A percentile compares a stretch with the other conserved stretches of the same genome.
Evolutionary conservation across 345 rosid genomes (phyloP).

Genomic region (Populus pruinosa): DNA sequence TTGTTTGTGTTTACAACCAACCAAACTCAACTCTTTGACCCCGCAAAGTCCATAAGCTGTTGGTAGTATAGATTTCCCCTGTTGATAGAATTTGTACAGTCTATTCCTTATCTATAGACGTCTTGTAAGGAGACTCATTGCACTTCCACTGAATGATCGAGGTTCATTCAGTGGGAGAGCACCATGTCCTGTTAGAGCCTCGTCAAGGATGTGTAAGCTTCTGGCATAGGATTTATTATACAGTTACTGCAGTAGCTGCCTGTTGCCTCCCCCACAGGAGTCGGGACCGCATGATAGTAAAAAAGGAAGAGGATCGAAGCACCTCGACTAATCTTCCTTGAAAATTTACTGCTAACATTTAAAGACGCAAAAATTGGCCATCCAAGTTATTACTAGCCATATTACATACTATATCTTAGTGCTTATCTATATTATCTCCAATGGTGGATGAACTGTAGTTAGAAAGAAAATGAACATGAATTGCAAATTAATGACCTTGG

Average conservation of each 20-base stretch:
- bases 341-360: no score
- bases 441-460: no score
- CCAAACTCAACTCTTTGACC: background rate
- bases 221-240: background rate
- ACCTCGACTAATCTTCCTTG: background rate
- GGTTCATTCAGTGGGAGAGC: background rate
- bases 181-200: background rate
- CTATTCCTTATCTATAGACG: no score
- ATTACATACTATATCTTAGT: no score
- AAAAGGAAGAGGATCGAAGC: background rate
- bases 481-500: no score
- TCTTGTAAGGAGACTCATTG: background rate
- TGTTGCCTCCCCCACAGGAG: background rate
- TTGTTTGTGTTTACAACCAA: background rate
- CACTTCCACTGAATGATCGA: background rate
- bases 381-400: no score
- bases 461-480: no score
- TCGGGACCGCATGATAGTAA: background rate
- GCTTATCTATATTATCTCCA: no score
- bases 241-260: background rate
- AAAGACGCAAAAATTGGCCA: no score
- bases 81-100: no score
- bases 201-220: background rate
- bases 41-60: background rate
- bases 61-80: background rate